These are phyloP conservation scores for Inga oerstediana DNA, from an alignment of 306 rosid genomes.

Conservation along the genomic window DNA sequence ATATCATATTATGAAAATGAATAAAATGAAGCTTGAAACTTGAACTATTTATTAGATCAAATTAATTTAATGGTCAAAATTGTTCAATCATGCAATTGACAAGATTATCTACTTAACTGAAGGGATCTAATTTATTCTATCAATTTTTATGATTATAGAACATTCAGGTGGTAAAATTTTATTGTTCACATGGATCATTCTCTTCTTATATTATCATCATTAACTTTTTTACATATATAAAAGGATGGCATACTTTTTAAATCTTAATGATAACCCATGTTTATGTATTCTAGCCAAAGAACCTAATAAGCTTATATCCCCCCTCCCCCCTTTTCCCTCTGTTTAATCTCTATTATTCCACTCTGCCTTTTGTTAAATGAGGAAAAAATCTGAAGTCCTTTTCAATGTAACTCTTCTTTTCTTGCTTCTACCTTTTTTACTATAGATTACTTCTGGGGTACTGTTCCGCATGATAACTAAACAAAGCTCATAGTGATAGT, in stretches of 20 bases:
- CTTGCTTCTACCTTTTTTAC: neutral
- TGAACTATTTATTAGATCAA: neutral
- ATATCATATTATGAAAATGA: neutral
- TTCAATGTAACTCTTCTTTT: neutral
- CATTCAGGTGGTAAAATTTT: neutral
- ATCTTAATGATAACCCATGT: constrained; percentile 7
- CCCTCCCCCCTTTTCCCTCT: no score
- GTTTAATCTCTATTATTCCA: neutral
- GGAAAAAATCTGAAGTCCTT: neutral
- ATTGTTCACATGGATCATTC: constrained; percentile 39
- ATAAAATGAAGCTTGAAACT: neutral
- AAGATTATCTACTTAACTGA: neutral
- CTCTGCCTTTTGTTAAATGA: neutral
- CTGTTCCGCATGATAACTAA: neutral
- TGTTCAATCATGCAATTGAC: neutral
- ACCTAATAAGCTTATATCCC: neutral
- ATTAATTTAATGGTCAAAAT: neutral
- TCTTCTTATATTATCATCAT: constrained; percentile 21
- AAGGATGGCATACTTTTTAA: neutral
- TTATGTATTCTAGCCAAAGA: neutral
- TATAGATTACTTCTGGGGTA: neutral
- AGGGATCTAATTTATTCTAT: neutral
- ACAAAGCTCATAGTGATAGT: neutral
- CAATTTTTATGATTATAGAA: neutral
- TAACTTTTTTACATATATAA: neutral